Evolutionary conservation across 176 grass and related monocot species (phyloP), one percentile per base, ranked within the genome.

Genomic region (Oryza brachyantha): DNA sequence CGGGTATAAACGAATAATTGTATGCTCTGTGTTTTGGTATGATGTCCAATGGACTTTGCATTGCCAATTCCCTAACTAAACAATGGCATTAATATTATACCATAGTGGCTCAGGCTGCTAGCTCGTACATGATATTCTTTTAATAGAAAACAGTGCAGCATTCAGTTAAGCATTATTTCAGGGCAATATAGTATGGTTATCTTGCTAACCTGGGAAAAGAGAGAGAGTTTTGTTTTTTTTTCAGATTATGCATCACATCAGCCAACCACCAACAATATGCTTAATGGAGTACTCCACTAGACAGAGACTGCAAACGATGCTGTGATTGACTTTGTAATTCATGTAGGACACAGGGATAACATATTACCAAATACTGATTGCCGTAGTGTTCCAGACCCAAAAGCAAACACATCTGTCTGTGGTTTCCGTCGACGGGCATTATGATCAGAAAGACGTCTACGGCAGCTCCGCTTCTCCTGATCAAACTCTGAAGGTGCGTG

Each of bases 391-490:
- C 74, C 41, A 19, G 86, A 88, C 55, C 41, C 77, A 81, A 92
- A 88, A 14, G 90, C 83, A 74, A 88, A 83, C 11, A 75, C 66
- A 39, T 83, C 86, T 8, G 90, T 69, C 10, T 83, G 86, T 5
- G 90, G 90, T 70, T 92, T 92, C 50, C 90, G 86, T 24, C 90
- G 90, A 2, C 90, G 82, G 40, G 90, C 90, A 71, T 92, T 92
- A 60, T 92, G 90, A 60, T 92, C 79, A 75, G 90, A 92, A 26
- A 92, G 83, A 24, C 90, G 85, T 17, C 79, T 68, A 3, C 90
- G 85, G 32, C 90, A 92, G 78, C 90, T 92, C 74, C 90, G 72
- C 63, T 92, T 92, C 63, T 92, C 83, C 86, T 92, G 86, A 82
- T 92, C 90, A 83, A 92, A 92, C 86, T 88, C 90, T 16, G 79